Evolutionary conservation across 1,139 yeast species (phyloP), one percentile per base, ranked within the genome.

Genomic region (Martiniozyma asiatica): DNA sequence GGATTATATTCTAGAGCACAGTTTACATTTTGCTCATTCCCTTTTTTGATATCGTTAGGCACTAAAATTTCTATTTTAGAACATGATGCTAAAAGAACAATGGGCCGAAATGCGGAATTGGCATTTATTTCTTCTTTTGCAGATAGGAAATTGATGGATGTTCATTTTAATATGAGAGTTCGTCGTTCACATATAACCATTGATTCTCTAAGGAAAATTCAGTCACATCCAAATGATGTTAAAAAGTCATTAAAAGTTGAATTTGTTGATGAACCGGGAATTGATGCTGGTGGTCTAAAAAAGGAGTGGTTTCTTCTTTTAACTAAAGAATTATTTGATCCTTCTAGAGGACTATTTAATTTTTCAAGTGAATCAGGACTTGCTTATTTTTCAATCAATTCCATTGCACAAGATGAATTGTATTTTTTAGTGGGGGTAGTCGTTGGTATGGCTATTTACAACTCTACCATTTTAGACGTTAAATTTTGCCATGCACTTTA

Each of bases 251-350:
- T 87, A 18, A 64, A 73, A 39, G 78, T 89, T 9, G 87, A 80
- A 44, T 89, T 89, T 51, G 53, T 77, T 4, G 75, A 75, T 33
- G 97, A 89, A 47, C 92, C 89, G 0, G 97, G 97, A 0, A 66
- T 87, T 14, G 98, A 89, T 58, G 96, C 85, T 0, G 98, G 97
- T 1, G 98, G 98, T 0, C 61, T 87, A 37, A 71, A 76, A 41
- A 87, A 85, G 48, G 97, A 89, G 48, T 89, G 97, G 97, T 87
- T 89, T 51, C 59, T 74, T 30, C 53, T 85, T 20, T 56, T 89
- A 25, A 74, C 81, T 1, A 68, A 70, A 35, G 75, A 76, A 15
- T 53, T 89, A 2, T 80, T 87, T 46, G 68, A 66, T 44, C 78
- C 85, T 1, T 58, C 59, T 29, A 67, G 73, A 26, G 82, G 84